Evolutionary conservation across 805 yeast genomes (phyloP).

Genomic region (Candida peoriensis): DNA sequence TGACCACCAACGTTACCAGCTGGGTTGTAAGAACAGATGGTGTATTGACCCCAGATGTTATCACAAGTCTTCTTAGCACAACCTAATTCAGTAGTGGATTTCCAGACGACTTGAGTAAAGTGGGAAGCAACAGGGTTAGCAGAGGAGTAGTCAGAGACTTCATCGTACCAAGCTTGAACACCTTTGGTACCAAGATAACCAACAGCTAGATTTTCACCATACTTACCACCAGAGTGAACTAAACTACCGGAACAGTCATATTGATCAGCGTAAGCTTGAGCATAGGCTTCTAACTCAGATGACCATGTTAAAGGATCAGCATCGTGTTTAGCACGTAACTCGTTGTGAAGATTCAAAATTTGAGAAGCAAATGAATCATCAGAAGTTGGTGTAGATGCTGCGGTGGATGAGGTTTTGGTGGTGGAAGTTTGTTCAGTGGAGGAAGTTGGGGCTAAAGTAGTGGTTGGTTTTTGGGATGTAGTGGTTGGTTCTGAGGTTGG

Average conservation of each 20-base stretch:
- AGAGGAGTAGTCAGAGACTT: conserved; percentile 50
- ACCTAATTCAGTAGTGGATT: conserved; percentile 58
- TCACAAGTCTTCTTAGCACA: conserved; percentile 69
- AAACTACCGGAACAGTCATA: conserved; percentile 60
- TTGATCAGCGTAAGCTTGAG: conserved; percentile 43
- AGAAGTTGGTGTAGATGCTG: conserved; percentile 18
- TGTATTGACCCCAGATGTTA: conserved; percentile 49
- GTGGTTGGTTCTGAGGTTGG: conserved; percentile 9
- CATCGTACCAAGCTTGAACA: conserved; percentile 77
- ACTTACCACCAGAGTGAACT: conserved; percentile 64
- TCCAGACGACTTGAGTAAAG: conserved; percentile 85
- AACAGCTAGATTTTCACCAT: conserved; percentile 79
- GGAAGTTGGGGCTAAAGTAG: conserved; percentile 15
- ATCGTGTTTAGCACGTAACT: conserved; percentile 42
- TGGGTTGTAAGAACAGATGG: conserved; percentile 70
- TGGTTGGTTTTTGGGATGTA: conserved; percentile 5
- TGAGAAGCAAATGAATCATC: conserved; percentile 30
- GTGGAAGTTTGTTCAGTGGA: conserved; percentile 14
- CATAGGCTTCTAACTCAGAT: conserved; percentile 39
- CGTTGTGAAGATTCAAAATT: conserved; percentile 47
- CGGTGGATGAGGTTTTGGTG: conserved; percentile 19
- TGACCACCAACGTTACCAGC: conserved; percentile 65
- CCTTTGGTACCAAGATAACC: conserved; percentile 54
- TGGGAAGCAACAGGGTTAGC: conserved; percentile 62
- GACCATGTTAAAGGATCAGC: conserved; percentile 47